Evolutionary conservation across 768 basidiomycete species (phyloP).

Genomic region (Lactarius sp.): DNA sequence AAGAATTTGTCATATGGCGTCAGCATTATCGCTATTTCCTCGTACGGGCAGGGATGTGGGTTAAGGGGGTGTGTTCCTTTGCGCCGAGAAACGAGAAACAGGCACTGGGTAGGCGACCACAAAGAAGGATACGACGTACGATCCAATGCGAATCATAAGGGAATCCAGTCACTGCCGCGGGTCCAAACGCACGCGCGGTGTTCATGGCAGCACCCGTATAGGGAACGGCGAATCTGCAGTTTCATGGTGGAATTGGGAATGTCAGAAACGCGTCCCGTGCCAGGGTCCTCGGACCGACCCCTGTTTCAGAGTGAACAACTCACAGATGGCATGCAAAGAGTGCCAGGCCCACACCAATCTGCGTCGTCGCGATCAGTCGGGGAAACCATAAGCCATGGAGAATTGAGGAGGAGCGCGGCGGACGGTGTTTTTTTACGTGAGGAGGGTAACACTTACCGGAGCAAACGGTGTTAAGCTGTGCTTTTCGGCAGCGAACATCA

Average conservation of each 20-base stretch:
- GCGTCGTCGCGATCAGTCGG: background rate
- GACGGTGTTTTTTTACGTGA: no score
- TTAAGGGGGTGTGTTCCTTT: background rate
- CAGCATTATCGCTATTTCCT: constrained; percentile 9
- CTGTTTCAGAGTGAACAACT: constrained; percentile 22
- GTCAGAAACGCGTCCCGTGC: background rate
- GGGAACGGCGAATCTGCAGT: constrained; percentile 49
- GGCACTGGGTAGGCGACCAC: background rate
- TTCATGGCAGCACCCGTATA: constrained; percentile 69
- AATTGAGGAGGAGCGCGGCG: no score
- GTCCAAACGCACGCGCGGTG: constrained; percentile 64
- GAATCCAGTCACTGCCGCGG: constrained; percentile 63
- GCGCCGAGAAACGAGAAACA: background rate
- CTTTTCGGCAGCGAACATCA: constrained; percentile 72
- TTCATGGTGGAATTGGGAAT: background rate
- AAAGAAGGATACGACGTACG: constrained; percentile 36
- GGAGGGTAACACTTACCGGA: constrained; percentile 40
- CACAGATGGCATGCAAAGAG: constrained; percentile 60
- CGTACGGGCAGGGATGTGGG: constrained; percentile 8
- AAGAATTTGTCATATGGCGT: constrained; percentile 10
- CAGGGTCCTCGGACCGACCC: background rate
- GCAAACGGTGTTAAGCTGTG: constrained; percentile 61
- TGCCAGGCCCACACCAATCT: constrained; percentile 64
- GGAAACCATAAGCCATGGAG: background rate
- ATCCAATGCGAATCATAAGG: constrained; percentile 53